These are phyloP conservation scores for Cyphellophora europaea DNA, from an alignment of 2,329 filamentous ascomycete genomes.

Conservation along the genomic window DNA sequence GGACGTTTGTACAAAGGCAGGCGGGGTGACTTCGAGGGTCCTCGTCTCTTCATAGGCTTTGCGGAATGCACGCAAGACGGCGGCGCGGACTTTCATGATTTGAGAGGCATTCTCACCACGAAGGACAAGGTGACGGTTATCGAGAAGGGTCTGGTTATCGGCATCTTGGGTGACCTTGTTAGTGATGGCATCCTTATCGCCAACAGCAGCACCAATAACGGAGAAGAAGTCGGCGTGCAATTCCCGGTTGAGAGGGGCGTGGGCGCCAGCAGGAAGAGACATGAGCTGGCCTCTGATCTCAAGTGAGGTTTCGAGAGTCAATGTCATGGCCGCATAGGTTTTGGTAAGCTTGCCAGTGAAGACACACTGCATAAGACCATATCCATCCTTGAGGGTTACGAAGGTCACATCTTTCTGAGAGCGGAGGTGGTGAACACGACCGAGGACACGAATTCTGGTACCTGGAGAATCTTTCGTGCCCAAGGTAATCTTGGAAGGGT, in stretches of 20 bases:
- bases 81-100: conserved; percentile 77
- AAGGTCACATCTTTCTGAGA: conserved; percentile 80
- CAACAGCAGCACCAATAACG: conserved; percentile 68
- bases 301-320: conserved; percentile 81
- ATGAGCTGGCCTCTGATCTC: conserved; percentile 76
- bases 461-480: conserved; percentile 51
- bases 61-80: conserved; percentile 72
- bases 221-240: conserved; percentile 84
- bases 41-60: conserved; percentile 66
- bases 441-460: conserved; percentile 68
- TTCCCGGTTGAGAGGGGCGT: conserved; percentile 76
- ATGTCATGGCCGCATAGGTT: conserved; percentile 81
- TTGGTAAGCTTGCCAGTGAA: conserved; percentile 73
- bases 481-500: conserved; percentile 48
- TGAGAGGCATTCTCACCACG: conserved; percentile 76
- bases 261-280: conserved; percentile 65
- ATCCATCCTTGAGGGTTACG: conserved; percentile 75
- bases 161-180: conserved; percentile 64
- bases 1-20: conserved; percentile 88
- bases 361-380: conserved; percentile 77
- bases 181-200: conserved; percentile 84
- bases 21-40: conserved; percentile 76
- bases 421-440: conserved; percentile 72
- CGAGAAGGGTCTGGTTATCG: conserved; percentile 64
- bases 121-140: conserved; percentile 75